A percentile compares a stretch with the other conserved stretches of the same genome.
These are phyloP conservation scores for Fusarium sp. DNA, from an alignment of 2,329 filamentous ascomycete genomes.

Conservation along the genomic window DNA sequence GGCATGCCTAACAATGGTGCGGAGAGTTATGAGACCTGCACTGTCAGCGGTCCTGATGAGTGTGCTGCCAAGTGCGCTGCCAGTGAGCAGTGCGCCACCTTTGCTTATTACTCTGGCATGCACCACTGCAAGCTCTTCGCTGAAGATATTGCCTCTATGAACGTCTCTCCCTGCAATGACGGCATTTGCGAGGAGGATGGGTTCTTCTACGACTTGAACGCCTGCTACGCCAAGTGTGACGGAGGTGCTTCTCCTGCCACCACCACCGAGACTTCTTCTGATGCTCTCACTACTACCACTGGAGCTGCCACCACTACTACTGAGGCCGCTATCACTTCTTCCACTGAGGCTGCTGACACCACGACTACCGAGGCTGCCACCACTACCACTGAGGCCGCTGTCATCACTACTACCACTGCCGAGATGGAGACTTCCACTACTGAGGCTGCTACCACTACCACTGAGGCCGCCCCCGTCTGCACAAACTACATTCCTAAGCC, in stretches of 20 bases:
- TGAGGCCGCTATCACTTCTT: neutral
- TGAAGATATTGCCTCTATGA: neutral
- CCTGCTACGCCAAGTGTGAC: constrained; percentile 7
- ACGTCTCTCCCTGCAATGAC: neutral
- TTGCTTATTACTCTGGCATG: neutral
- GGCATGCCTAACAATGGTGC: neutral
- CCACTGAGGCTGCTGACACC: neutral
- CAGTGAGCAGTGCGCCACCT: neutral
- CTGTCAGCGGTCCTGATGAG: neutral
- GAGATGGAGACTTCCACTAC: constrained; percentile 1
- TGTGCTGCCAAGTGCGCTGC: neutral
- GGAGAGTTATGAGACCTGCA: neutral
- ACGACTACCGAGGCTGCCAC: neutral
- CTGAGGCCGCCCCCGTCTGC: constrained; percentile 19
- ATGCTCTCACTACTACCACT: neutral
- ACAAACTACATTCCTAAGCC: constrained; percentile 9
- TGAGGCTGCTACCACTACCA: constrained; percentile 12
- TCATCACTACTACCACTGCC: neutral
- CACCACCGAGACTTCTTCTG: neutral
- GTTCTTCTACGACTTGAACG: neutral
- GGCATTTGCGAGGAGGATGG: neutral
- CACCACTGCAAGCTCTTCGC: neutral
- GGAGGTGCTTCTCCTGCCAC: constrained; percentile 8
- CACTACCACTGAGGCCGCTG: neutral
- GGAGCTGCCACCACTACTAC: neutral